Conservation (phyloP, 2,329 filamentous ascomycete genomes). For the Daldinia eschscholtzii region DNA sequence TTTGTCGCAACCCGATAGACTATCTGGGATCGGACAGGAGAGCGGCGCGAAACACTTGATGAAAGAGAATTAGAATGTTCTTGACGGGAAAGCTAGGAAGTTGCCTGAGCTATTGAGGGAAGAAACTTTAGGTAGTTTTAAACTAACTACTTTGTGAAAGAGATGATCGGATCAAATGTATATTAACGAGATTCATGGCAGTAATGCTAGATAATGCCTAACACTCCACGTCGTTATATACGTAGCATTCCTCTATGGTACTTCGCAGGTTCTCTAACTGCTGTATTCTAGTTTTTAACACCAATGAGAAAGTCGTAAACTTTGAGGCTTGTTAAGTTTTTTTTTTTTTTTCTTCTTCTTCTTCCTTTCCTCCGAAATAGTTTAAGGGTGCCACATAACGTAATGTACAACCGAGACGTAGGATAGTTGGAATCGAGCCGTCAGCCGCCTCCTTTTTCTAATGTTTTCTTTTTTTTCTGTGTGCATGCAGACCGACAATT, state of each 20-base stretch:
- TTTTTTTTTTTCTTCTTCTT: too few species aligned
- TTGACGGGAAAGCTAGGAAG: not conserved
- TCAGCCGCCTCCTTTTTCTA: too few species aligned
- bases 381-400: too few species aligned
- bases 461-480: not conserved
- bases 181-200: not conserved
- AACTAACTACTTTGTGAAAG: not conserved
- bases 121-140: not conserved
- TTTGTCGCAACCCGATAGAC: conserved; percentile 90
- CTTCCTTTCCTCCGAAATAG: too few species aligned
- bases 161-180: not conserved
- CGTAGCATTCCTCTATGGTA: not conserved
- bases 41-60: conserved; percentile 41
- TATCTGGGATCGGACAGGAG: conserved; percentile 57
- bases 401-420: too few species aligned
- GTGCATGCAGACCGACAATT: too few species aligned
- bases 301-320: not conserved
- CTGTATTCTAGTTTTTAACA: not conserved
- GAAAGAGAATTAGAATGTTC: not conserved
- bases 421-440: too few species aligned
- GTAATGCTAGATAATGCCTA: not conserved
- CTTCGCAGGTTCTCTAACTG: not conserved
- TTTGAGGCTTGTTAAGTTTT: too few species aligned
- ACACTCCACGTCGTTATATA: not conserved
- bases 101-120: not conserved